These are phyloP conservation scores for Microglena sp. DNA, from an alignment of 139 green algal genomes.

Conservation along the genomic window DNA sequence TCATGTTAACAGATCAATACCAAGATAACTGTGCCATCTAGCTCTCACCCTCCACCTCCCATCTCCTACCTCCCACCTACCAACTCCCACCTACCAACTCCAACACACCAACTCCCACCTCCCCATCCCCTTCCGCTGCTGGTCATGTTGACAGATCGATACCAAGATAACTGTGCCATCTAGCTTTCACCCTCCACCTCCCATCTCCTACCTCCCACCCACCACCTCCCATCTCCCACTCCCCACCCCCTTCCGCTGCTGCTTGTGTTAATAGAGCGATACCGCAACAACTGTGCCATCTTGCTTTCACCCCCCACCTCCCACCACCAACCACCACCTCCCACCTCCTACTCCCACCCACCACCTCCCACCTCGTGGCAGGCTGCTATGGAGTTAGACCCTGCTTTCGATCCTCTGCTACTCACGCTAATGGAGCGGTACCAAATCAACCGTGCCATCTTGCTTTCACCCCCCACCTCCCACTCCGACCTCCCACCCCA, in stretches of 20 bases:
- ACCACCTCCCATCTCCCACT: conserved; percentile 11
- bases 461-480: too few relatives aligned
- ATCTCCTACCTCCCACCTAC: too few relatives aligned
- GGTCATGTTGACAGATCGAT: not conserved
- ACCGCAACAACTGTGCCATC: too few relatives aligned
- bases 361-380: not conserved
- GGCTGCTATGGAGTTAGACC: not conserved
- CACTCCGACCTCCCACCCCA: too few relatives aligned
- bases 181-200: too few relatives aligned
- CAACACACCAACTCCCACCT: too few relatives aligned
- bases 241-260: conserved; percentile 20
- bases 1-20: too few relatives aligned
- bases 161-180: not conserved
- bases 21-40: too few relatives aligned
- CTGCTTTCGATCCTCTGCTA: not conserved
- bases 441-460: too few relatives aligned
- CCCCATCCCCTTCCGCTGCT: not conserved
- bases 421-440: not conserved
- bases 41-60: not conserved
- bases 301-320: not conserved
- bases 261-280: conserved; percentile 19
- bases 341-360: too few relatives aligned
- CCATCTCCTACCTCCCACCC: too few relatives aligned
- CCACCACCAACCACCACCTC: not conserved
- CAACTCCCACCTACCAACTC: too few relatives aligned